phyloP scores from a whole-genome alignment of 2,329 filamentous ascomycete species.

The Pyrenophora graminea region DNA sequence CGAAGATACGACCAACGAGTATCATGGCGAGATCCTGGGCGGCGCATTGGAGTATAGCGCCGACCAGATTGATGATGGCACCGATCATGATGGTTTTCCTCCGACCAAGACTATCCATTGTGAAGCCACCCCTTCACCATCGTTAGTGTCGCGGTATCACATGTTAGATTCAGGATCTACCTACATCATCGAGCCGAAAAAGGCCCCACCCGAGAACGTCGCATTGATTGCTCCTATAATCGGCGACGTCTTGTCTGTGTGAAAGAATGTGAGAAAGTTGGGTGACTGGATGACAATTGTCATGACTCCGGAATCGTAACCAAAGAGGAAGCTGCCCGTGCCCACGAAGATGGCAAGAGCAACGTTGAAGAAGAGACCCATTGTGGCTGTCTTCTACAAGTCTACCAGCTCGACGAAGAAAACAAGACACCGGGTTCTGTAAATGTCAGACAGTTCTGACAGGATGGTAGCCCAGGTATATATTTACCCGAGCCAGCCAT shows the following conservation, averaged over 20 bases:
- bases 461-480: slow-evolving; percentile 5
- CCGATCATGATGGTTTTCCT: slow-evolving; percentile 64
- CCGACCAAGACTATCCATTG: slow-evolving; percentile 66
- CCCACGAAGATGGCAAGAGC: slow-evolving; percentile 50
- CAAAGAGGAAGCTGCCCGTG: slow-evolving; percentile 47
- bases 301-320: slow-evolving; percentile 48
- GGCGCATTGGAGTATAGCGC: slow-evolving; percentile 62
- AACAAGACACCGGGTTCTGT: no score
- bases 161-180: background rate
- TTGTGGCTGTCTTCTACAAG: slow-evolving; percentile 17
- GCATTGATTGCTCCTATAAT: slow-evolving; percentile 67
- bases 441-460: no score
- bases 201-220: slow-evolving; percentile 64
- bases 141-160: background rate
- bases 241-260: slow-evolving; percentile 54
- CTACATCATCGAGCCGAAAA: slow-evolving; percentile 58
- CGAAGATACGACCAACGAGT: slow-evolving; percentile 62
- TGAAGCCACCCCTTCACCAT: slow-evolving; percentile 52
- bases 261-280: slow-evolving; percentile 63
- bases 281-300: slow-evolving; percentile 60
- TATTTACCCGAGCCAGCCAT: slow-evolving; percentile 13
- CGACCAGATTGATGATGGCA: slow-evolving; percentile 61
- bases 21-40: slow-evolving; percentile 62
- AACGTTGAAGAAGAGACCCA: slow-evolving; percentile 52
- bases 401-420: background rate